Conservation (phyloP, 768 basidiomycete genomes). For the Leucocoprinus birnbaumii region DNA sequence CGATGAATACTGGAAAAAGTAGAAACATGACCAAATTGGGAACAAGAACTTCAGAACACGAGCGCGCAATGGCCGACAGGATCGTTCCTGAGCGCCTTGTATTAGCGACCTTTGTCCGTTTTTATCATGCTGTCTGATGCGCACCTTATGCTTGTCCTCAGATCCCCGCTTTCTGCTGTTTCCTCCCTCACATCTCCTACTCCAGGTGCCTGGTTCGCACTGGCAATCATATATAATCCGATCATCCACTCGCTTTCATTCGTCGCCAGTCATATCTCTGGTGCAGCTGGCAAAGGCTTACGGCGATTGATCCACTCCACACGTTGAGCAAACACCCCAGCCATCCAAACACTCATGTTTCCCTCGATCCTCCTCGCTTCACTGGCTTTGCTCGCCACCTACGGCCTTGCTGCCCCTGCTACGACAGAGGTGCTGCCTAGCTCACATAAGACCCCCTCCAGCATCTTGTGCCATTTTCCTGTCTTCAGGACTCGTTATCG, state of each 20-base stretch:
- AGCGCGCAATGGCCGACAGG: background rate
- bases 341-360: slow-evolving; percentile 22
- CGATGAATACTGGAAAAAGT: background rate
- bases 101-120: slow-evolving; percentile 20
- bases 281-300: background rate
- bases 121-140: slow-evolving; percentile 14
- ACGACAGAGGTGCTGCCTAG: slow-evolving; percentile 25
- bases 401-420: slow-evolving; percentile 25
- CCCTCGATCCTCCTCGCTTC: slow-evolving; percentile 28
- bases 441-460: slow-evolving; percentile 31
- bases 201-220: background rate
- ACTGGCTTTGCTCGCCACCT: slow-evolving; percentile 25
- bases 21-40: slow-evolving; percentile 4
- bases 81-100: slow-evolving; percentile 14
- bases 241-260: slow-evolving; percentile 6
- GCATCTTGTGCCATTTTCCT: slow-evolving; percentile 45
- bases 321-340: no score
- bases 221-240: slow-evolving; percentile 10
- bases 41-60: slow-evolving; percentile 1
- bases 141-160: slow-evolving; percentile 7
- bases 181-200: background rate
- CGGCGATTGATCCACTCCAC: no score
- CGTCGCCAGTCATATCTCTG: slow-evolving; percentile 9
- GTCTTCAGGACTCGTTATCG: slow-evolving; percentile 37
- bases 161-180: slow-evolving; percentile 1